Evolutionary conservation across 768 basidiomycete genomes (phyloP).

Genomic region (Boletellus emodensis): DNA sequence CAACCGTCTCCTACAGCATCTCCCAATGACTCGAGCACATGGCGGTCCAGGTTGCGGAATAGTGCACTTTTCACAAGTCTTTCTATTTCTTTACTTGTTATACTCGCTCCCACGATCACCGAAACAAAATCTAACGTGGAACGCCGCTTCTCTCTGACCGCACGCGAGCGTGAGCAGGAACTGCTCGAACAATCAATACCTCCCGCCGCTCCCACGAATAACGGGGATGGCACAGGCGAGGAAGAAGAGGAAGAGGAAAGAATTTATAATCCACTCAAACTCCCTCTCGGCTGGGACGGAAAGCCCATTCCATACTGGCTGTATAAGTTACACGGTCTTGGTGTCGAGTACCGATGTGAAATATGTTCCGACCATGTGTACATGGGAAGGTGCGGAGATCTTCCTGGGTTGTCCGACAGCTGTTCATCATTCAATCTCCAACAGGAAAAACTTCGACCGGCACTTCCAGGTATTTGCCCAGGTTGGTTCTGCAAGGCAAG

Average conservation of each 20-base stretch:
- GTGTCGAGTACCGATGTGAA: slow-evolving; percentile 97
- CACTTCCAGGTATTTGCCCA: slow-evolving; percentile 73
- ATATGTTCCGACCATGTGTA: slow-evolving; percentile 97
- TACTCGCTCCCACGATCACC: slow-evolving; percentile 62
- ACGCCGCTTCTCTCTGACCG: slow-evolving; percentile 92
- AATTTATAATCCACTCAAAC: slow-evolving; percentile 96
- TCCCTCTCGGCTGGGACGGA: slow-evolving; percentile 97
- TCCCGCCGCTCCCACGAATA: slow-evolving; percentile 45
- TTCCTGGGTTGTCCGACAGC: background rate
- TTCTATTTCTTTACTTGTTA: slow-evolving; percentile 58
- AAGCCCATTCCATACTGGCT: slow-evolving; percentile 99
- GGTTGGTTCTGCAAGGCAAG: slow-evolving; percentile 9
- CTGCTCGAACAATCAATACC: slow-evolving; percentile 65
- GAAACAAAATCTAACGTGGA: slow-evolving; percentile 97
- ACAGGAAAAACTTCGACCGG: slow-evolving; percentile 91
- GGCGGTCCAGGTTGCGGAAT: slow-evolving; percentile 51
- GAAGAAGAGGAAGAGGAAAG: slow-evolving; percentile 95
- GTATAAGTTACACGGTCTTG: slow-evolving; percentile 95
- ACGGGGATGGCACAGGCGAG: slow-evolving; percentile 48
- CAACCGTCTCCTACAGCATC: slow-evolving; percentile 26
- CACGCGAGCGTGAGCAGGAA: slow-evolving; percentile 96
- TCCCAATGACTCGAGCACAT: slow-evolving; percentile 29
- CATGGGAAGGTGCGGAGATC: slow-evolving; percentile 74
- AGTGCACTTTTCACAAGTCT: slow-evolving; percentile 74
- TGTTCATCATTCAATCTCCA: slow-evolving; percentile 15